Evolutionary conservation across 108 stramenopile species (phyloP).

Genomic region (Aurantiochytrium sp.): DNA sequence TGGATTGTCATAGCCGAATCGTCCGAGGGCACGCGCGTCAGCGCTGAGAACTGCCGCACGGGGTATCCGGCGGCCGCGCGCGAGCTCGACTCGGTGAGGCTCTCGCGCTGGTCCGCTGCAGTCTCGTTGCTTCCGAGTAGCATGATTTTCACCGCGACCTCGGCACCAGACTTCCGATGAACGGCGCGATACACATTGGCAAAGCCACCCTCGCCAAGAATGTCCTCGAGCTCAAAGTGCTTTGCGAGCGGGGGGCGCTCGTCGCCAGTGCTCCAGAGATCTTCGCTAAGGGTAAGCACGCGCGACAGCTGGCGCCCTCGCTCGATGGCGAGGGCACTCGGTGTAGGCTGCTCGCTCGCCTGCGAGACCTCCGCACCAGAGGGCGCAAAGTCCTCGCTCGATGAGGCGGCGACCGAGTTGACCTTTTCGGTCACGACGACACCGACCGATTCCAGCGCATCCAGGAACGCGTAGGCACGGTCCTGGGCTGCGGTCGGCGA

Average conservation of each 20-base stretch:
- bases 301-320: background rate
- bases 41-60: background rate
- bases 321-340: background rate
- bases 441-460: no score
- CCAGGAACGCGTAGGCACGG: no score
- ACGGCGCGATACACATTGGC: conserved; percentile 6
- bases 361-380: no score
- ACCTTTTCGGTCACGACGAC: background rate
- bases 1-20: background rate
- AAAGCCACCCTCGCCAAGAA: conserved; percentile 14
- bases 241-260: background rate
- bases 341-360: background rate
- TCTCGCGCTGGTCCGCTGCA: background rate
- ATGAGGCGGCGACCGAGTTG: no score
- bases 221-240: background rate
- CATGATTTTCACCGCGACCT: conserved; percentile 23
- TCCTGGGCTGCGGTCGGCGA: no score
- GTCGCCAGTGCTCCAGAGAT: background rate
- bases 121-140: background rate
- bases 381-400: no score
- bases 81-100: background rate
- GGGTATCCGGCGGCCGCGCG: background rate
- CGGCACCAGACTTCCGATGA: background rate
- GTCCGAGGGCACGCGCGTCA: background rate
- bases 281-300: background rate